These are phyloP conservation scores for Leccinum subtestaceum DNA, from an alignment of 768 basidiomycete genomes.

Conservation along the genomic window DNA sequence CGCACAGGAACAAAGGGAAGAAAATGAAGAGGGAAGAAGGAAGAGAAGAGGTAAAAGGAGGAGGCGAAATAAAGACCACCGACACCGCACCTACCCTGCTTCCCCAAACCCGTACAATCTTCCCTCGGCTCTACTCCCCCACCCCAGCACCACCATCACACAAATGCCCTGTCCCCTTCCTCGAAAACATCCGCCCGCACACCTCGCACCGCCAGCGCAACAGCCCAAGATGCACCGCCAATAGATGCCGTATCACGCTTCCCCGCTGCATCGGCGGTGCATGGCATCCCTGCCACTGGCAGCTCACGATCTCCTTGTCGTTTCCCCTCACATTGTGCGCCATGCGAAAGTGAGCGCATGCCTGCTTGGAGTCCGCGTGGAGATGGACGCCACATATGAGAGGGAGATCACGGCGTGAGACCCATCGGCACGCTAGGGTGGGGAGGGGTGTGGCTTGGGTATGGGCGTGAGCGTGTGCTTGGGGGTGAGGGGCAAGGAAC, in stretches of 20 bases:
- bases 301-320: conserved; percentile 12
- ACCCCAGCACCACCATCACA: not conserved
- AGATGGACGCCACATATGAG: conserved; percentile 9
- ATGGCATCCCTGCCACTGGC: conserved; percentile 12
- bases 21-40: not conserved
- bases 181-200: conserved; percentile 17
- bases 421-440: conserved; percentile 14
- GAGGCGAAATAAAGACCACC: not conserved
- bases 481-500: not conserved
- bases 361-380: conserved; percentile 4
- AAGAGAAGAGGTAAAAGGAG: not conserved
- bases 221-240: conserved; percentile 17
- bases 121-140: not conserved
- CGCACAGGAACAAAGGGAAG: not conserved
- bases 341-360: conserved; percentile 14
- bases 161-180: conserved; percentile 15
- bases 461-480: not conserved
- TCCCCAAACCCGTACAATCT: not conserved
- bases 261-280: conserved; percentile 24
- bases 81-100: not conserved
- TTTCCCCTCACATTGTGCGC: conserved; percentile 19
- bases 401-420: not conserved
- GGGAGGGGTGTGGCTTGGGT: not conserved
- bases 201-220: conserved; percentile 17
- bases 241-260: conserved; percentile 16